phyloP scores from a whole-genome alignment of 176 grass and related monocot species.

The Eleusine coracana region DNA sequence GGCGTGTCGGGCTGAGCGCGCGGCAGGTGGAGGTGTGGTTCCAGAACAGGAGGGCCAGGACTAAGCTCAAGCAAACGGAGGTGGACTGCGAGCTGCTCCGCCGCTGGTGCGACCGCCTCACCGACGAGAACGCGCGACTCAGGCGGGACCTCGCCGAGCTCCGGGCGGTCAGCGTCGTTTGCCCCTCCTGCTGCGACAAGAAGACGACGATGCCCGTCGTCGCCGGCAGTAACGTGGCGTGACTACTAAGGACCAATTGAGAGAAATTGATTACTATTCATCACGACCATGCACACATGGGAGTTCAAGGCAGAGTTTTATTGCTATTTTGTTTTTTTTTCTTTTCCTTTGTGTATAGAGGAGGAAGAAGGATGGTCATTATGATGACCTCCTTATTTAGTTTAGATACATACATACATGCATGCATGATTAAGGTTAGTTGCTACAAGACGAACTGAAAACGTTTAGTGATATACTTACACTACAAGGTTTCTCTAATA shows the following conservation, averaged over 20 bases:
- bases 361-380: neutral
- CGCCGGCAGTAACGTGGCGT: neutral
- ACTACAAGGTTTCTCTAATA: neutral
- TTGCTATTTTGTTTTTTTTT: neutral
- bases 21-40: constrained; percentile 70
- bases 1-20: constrained; percentile 34
- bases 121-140: constrained; percentile 54
- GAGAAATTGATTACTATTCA: neutral
- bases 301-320: neutral
- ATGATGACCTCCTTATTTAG: neutral
- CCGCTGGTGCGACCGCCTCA: constrained; percentile 52
- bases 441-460: neutral
- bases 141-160: constrained; percentile 36
- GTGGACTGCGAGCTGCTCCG: constrained; percentile 60
- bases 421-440: neutral
- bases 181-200: constrained; percentile 39
- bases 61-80: constrained; percentile 72
- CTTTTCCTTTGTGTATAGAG: neutral
- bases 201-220: neutral
- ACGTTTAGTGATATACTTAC: too few species aligned
- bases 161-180: neutral
- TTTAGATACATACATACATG: neutral
- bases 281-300: neutral
- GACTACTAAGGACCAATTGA: neutral
- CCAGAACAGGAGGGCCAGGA: constrained; percentile 55